These are phyloP conservation scores for Mycena metata DNA, from an alignment of 768 basidiomycete species.

Conservation along the genomic window DNA sequence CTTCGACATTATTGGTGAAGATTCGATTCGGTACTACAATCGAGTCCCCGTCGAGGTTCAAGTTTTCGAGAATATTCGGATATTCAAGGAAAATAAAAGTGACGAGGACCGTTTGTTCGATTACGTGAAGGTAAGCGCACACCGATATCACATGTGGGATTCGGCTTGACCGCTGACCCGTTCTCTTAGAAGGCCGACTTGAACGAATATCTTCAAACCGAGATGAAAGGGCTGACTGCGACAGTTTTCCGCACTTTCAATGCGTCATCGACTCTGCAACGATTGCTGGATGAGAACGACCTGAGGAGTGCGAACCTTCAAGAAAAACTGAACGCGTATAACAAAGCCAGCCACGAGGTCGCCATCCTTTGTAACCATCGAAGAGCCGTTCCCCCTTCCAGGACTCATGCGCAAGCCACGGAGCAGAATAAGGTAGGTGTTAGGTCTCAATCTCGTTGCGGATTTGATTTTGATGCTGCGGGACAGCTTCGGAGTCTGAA, in stretches of 20 bases:
- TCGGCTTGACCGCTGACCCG: constrained; percentile 36
- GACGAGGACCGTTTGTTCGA: constrained; percentile 94
- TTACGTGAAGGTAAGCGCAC: constrained; percentile 85
- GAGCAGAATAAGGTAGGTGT: constrained; percentile 89
- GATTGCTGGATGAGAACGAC: constrained; percentile 81
- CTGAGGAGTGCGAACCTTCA: constrained; percentile 80
- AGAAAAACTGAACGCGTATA: constrained; percentile 97
- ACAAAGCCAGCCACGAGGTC: constrained; percentile 96
- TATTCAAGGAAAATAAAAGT: constrained; percentile 95
- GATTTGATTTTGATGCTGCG: background rate
- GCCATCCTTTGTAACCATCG: constrained; percentile 99
- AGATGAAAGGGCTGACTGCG: constrained; percentile 98
- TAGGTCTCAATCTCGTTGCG: background rate
- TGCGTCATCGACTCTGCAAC: constrained; percentile 95
- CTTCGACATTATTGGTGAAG: constrained; percentile 99
- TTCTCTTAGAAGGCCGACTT: constrained; percentile 74
- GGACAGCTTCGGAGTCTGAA: constrained; percentile 77
- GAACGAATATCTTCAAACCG: constrained; percentile 92
- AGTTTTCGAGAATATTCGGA: constrained; percentile 97
- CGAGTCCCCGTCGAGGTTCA: constrained; percentile 89
- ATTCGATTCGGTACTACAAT: constrained; percentile 97
- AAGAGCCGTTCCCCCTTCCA: constrained; percentile 78
- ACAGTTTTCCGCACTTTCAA: constrained; percentile 99
- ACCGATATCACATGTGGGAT: background rate
- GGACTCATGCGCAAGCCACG: constrained; percentile 94